Percentiles rank a stretch among this genome's conserved stretches.
phyloP scores from a whole-genome alignment of 2,329 filamentous ascomycete species.

The Rasamsonia emersonii region DNA sequence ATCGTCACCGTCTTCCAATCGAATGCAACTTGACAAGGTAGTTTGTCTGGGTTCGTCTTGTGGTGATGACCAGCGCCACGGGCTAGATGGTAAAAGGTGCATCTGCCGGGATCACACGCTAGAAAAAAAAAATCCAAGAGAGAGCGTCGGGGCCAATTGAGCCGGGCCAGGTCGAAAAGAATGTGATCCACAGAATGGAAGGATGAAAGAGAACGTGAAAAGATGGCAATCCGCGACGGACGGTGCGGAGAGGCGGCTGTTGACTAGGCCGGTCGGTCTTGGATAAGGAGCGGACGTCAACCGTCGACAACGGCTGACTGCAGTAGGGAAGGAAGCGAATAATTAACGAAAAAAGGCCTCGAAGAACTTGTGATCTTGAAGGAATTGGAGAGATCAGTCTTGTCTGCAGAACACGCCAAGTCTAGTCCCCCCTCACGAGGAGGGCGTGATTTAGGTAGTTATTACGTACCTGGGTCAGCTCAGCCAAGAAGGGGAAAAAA shows the following conservation, averaged over 20 bases:
- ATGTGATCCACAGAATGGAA: background rate
- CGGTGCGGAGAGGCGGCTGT: too few species aligned
- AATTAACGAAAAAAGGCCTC: background rate
- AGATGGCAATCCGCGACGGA: too few species aligned
- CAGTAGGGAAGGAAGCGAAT: constrained; percentile 6
- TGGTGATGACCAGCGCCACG: too few species aligned
- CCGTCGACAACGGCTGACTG: constrained; percentile 12
- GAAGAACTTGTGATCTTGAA: background rate
- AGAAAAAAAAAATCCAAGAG: background rate
- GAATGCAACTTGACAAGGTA: constrained; percentile 1
- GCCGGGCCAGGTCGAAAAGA: background rate
- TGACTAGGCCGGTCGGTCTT: too few species aligned
- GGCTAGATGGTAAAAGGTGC: background rate
- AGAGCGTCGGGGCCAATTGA: background rate
- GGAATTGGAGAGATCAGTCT: too few species aligned
- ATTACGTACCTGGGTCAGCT: too few species aligned
- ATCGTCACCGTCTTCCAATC: background rate
- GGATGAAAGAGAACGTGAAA: background rate
- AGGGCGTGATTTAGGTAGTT: too few species aligned
- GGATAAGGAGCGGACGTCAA: constrained; percentile 17
- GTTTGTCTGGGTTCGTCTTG: too few species aligned
- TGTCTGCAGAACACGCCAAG: too few species aligned
- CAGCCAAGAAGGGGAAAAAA: too few species aligned
- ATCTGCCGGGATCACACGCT: constrained; percentile 4
- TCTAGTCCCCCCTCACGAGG: too few species aligned